Conservation (phyloP, 805 yeast genomes). For the Nakazawaea peltata region DNA sequence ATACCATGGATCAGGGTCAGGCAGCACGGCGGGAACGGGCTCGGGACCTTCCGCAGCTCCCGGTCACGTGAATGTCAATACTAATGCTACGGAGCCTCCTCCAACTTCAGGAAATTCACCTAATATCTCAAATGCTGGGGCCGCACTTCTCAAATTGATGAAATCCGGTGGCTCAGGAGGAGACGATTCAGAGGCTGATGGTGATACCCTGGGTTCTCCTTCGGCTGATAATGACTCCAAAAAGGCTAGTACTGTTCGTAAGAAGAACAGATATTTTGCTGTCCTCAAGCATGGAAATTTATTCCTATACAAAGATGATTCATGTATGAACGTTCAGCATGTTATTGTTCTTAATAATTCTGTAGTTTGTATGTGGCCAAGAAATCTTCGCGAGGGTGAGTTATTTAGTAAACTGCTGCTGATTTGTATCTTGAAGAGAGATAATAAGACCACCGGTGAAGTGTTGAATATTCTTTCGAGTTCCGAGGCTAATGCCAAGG, state of each 20-base stretch:
- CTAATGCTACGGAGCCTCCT: constrained; percentile 21
- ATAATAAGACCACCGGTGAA: constrained; percentile 12
- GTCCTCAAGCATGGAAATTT: constrained; percentile 82
- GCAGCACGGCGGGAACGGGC: neutral
- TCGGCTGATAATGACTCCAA: constrained; percentile 26
- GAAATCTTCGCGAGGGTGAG: constrained; percentile 62
- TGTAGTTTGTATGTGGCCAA: constrained; percentile 81
- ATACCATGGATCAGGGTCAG: constrained; percentile 16
- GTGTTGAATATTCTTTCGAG: constrained; percentile 16
- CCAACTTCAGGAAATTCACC: constrained; percentile 57
- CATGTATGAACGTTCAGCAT: constrained; percentile 58
- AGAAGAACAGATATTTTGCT: constrained; percentile 58
- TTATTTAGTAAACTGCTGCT: constrained; percentile 76
- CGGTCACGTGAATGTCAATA: constrained; percentile 3
- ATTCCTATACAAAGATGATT: constrained; percentile 72
- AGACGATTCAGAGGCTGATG: constrained; percentile 12
- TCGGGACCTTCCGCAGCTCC: neutral
- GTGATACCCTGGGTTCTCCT: constrained; percentile 16
- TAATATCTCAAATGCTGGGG: too few relatives aligned
- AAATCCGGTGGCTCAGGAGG: too few relatives aligned
- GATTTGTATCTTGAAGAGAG: constrained; percentile 57
- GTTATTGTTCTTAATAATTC: constrained; percentile 70
- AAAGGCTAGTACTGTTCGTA: constrained; percentile 30
- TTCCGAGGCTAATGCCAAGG: constrained; percentile 6
- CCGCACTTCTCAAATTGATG: constrained; percentile 54